Base-by-base conservation (phyloP, 176 grass and related monocot species). In the Raddia guianensis region DNA sequence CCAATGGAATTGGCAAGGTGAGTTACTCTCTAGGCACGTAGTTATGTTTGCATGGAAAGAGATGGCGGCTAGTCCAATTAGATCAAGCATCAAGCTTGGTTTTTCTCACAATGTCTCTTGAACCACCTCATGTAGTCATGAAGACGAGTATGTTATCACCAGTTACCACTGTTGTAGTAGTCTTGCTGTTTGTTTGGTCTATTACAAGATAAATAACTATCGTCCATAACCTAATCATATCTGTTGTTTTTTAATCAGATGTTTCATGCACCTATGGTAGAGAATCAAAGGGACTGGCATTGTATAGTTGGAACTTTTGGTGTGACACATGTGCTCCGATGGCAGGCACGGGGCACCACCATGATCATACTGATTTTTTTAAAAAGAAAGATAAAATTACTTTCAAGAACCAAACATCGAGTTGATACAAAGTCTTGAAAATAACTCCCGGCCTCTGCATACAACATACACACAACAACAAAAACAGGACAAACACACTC, bases 211-310 rank as follows among this genome's bases (percentile, higher is more conserved):
- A 70, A 70, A 32, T 60, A 76, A 62, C 18, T 75, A 58, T 20
- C 51, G 61, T 68, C 53, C 20, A 86, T 86, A 90, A 32, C 72
- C 20, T 85, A 61, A 75, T 67, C 40, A 68, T 73, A 13, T 59
- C 32, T 66, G 43, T n/a, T 82, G 72, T 79, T 78, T 79, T 78
- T 33, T 77, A 61, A 53, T 54, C 73, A 75, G 78, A 90, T 74
- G 45, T 85, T 88, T 68, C 44, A 71, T 10, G 40, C 63, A 61
- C 70, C 10, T 61, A 34, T 13, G 79, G 58, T 43, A 63, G 6
- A 16, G 9, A 48, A 14, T 52, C 15, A 18, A 86, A 67, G 65
- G 50, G 67, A 18, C 33, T 48, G 78, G 14, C 15, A 14, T 46
- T 77, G 51, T 73, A 73, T 72, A 72, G 58, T 58, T 82, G 78